phyloP scores from a whole-genome alignment of 2,329 filamentous ascomycete species.

The Pestalotiopsis sp. region DNA sequence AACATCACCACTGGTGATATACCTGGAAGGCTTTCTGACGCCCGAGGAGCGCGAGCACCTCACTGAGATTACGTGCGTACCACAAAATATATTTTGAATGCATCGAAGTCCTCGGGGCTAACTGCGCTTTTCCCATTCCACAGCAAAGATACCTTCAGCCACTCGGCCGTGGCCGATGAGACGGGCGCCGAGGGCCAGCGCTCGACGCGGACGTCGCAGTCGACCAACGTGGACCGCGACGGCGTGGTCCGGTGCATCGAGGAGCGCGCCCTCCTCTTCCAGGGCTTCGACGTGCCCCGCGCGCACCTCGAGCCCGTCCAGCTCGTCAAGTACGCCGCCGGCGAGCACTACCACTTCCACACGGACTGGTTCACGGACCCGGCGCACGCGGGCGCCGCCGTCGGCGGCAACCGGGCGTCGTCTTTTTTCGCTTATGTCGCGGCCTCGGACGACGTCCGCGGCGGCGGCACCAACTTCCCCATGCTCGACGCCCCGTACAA shows the following conservation, averaged over 20 bases:
- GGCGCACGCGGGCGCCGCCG: constrained; percentile 36
- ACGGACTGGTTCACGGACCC: constrained; percentile 52
- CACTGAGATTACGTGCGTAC: constrained; percentile 33
- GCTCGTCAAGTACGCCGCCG: constrained; percentile 47
- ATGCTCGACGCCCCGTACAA: constrained; percentile 39
- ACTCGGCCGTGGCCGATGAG: constrained; percentile 43
- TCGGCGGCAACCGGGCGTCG: constrained; percentile 46
- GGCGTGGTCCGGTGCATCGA: constrained; percentile 49
- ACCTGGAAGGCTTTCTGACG: constrained; percentile 39
- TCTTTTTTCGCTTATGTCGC: constrained; percentile 53
- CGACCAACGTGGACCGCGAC: constrained; percentile 45
- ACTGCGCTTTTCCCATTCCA: background rate
- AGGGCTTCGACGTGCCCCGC: constrained; percentile 42
- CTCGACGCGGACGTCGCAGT: constrained; percentile 46
- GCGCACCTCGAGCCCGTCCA: constrained; percentile 48
- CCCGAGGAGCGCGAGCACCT: constrained; percentile 37
- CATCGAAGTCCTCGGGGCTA: constrained; percentile 11
- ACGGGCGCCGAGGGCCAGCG: constrained; percentile 35
- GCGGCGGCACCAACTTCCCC: constrained; percentile 53
- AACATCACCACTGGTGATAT: constrained; percentile 40
- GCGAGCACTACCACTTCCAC: constrained; percentile 51
- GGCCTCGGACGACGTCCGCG: constrained; percentile 40
- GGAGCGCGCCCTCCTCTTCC: constrained; percentile 47
- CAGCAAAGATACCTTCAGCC: constrained; percentile 45
- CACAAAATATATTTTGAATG: background rate